Evolutionary conservation across 129 eudicot species (phyloP), one percentile per base, ranked within the genome.

Genomic region (Tagetes patula): DNA sequence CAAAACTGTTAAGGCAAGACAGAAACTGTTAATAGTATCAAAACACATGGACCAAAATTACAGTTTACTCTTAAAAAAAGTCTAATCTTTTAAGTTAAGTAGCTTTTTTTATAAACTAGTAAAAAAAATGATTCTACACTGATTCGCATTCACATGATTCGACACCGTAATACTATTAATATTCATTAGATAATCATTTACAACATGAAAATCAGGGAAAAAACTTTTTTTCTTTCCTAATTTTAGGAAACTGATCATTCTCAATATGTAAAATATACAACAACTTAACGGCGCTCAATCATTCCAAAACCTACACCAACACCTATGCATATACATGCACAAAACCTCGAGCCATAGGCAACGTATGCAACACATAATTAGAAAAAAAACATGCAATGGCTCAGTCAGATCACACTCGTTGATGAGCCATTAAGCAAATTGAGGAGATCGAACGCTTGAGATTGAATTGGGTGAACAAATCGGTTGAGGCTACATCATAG

Each of bases 221-320:
- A 34, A 4, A 6, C 31, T 13, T 50, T 34, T 33, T 40, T 33
- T 40, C 9, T 34, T 32, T 63, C 39, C 82, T 78, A 78, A 63
- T 39, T 78, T 50, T 71, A 78, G 82, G 3, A 0, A 78, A 36
- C 47, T 71, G 27, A 20, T 20, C 10, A 6, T 63, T 50, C 13
- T 50, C 67, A 4, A 41, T 58, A 78, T 77, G 77, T 71, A 78
- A 50, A 50, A 50, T 64, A 39, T 6, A 41, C 59, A 78, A 78
- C 82, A 78, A 78, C 82, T 71, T 71, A 78, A 64, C 48, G 65
- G 14, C 55, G 71, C 38, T 62, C 81, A 77, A 78, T 71, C 60
- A 78, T 78, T 70, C 72, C 32, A 38, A n/a, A 9, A 77, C 39
- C 40, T 32, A 48, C 58, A 52, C 46, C 14, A 45, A 76, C 32